These are phyloP conservation scores for Podaxis carcinomalis DNA, from an alignment of 768 basidiomycete genomes.

Conservation along the genomic window DNA sequence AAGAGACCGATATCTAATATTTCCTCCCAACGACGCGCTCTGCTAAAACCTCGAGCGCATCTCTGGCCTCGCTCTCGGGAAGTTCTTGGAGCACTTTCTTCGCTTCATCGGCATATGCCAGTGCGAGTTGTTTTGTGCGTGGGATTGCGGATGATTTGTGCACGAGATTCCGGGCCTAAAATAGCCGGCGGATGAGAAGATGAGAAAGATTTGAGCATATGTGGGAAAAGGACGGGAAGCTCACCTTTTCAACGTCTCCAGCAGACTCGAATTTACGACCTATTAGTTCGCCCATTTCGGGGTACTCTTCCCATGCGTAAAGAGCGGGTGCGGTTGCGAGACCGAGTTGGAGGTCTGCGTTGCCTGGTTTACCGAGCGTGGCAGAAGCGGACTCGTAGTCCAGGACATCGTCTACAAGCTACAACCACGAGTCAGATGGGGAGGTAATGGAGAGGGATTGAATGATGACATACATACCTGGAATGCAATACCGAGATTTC, in stretches of 20 bases:
- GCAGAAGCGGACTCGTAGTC: slow-evolving; percentile 82
- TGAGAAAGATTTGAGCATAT: not conserved
- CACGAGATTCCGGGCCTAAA: slow-evolving; percentile 72
- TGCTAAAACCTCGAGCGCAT: slow-evolving; percentile 69
- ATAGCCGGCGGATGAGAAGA: not conserved
- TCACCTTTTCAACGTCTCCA: slow-evolving; percentile 84
- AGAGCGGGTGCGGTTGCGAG: slow-evolving; percentile 91
- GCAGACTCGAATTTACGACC: slow-evolving; percentile 72
- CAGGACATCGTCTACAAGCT: slow-evolving; percentile 95
- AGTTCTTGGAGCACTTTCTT: slow-evolving; percentile 63
- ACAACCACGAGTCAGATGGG: not conserved
- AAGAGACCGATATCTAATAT: slow-evolving; percentile 20
- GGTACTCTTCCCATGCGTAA: slow-evolving; percentile 92
- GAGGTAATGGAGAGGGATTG: not conserved
- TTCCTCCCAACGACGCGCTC: slow-evolving; percentile 64
- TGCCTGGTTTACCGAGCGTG: slow-evolving; percentile 87
- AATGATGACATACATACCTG: slow-evolving; percentile 55
- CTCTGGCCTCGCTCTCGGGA: slow-evolving; percentile 82
- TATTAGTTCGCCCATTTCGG: slow-evolving; percentile 85
- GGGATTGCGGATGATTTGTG: slow-evolving; percentile 74
- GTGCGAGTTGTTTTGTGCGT: slow-evolving; percentile 77
- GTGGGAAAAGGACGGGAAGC: slow-evolving; percentile 2
- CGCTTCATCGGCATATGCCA: slow-evolving; percentile 75
- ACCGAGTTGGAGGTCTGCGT: slow-evolving; percentile 78
- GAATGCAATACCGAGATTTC: slow-evolving; percentile 93